Percentiles rank a stretch among this genome's conserved stretches.
Evolutionary conservation across 805 yeast species (phyloP).

Genomic region (Teunomyces kruisii): DNA sequence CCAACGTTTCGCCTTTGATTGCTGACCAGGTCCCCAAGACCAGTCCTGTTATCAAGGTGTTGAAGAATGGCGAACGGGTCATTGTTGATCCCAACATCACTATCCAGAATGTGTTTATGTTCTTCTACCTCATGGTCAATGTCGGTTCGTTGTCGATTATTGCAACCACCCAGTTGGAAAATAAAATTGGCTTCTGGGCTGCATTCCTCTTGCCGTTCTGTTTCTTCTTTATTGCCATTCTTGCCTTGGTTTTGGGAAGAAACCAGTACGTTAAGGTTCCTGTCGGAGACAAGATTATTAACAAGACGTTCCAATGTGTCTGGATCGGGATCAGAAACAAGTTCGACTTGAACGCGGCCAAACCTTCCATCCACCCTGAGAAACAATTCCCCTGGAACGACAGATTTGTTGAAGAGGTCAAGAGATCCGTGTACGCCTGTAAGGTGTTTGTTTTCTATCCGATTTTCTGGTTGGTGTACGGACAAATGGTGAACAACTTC

Average conservation of each 20-base stretch:
- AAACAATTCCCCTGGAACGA: slow-evolving; percentile 58
- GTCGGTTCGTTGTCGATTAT: slow-evolving; percentile 71
- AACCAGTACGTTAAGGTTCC: slow-evolving; percentile 57
- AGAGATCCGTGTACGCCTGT: slow-evolving; percentile 64
- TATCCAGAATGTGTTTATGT: slow-evolving; percentile 69
- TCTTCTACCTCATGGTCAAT: slow-evolving; percentile 73
- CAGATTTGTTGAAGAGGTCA: slow-evolving; percentile 69
- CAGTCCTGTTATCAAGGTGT: slow-evolving; percentile 33
- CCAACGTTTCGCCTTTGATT: slow-evolving; percentile 73
- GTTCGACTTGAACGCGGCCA: slow-evolving; percentile 52
- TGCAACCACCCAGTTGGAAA: slow-evolving; percentile 73
- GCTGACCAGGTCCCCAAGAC: slow-evolving; percentile 50
- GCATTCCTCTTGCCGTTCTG: slow-evolving; percentile 73
- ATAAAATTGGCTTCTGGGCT: slow-evolving; percentile 66
- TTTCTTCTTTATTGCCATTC: slow-evolving; percentile 51
- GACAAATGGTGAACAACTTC: slow-evolving; percentile 69
- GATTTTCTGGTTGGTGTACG: slow-evolving; percentile 69
- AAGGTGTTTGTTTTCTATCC: slow-evolving; percentile 70
- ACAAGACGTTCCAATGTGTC: slow-evolving; percentile 46
- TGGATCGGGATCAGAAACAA: slow-evolving; percentile 46
- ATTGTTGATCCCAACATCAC: slow-evolving; percentile 63
- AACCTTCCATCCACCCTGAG: slow-evolving; percentile 53
- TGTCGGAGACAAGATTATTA: slow-evolving; percentile 58
- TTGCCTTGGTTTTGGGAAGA: slow-evolving; percentile 52
- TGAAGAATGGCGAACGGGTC: slow-evolving; percentile 38